Percentiles rank a stretch among this genome's conserved stretches.
Conservation (phyloP, 768 basidiomycete species). For the Psilocybe sp. region DNA sequence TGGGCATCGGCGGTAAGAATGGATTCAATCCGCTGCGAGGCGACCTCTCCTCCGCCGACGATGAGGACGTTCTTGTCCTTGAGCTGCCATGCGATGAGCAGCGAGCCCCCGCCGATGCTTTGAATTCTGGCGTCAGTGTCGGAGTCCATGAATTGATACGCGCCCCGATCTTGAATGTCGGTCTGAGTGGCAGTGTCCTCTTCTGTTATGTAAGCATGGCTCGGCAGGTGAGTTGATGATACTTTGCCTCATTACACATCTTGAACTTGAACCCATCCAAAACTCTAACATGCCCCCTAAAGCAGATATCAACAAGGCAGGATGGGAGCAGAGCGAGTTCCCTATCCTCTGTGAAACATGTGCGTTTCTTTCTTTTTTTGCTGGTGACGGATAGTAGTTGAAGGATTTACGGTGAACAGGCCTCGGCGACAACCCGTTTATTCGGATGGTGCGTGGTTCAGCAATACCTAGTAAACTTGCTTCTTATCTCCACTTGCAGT, state of each 20-base stretch:
- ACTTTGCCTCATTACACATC: background rate
- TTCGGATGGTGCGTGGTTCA: slow-evolving; percentile 74
- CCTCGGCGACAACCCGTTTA: slow-evolving; percentile 87
- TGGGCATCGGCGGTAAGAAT: slow-evolving; percentile 78
- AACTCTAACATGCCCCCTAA: slow-evolving; percentile 49
- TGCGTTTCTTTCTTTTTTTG: slow-evolving; percentile 30
- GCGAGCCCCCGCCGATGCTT: slow-evolving; percentile 58
- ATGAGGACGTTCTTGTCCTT: slow-evolving; percentile 80
- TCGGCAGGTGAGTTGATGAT: background rate
- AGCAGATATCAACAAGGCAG: slow-evolving; percentile 92
- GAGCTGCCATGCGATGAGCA: slow-evolving; percentile 94
- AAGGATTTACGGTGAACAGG: slow-evolving; percentile 42
- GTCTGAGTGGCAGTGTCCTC: background rate
- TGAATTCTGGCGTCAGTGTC: slow-evolving; percentile 12
- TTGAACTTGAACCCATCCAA: background rate
- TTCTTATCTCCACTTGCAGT: slow-evolving; percentile 43
- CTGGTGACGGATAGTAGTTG: background rate
- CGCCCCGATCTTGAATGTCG: too few species aligned
- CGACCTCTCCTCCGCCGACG: slow-evolving; percentile 92
- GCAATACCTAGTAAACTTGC: background rate
- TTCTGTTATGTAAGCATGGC: background rate
- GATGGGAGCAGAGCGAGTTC: slow-evolving; percentile 92
- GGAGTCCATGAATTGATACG: slow-evolving; percentile 7
- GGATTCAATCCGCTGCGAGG: slow-evolving; percentile 83
- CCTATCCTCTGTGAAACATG: slow-evolving; percentile 94